phyloP scores from a whole-genome alignment of 768 basidiomycete species.

The Boletus sensibilis region DNA sequence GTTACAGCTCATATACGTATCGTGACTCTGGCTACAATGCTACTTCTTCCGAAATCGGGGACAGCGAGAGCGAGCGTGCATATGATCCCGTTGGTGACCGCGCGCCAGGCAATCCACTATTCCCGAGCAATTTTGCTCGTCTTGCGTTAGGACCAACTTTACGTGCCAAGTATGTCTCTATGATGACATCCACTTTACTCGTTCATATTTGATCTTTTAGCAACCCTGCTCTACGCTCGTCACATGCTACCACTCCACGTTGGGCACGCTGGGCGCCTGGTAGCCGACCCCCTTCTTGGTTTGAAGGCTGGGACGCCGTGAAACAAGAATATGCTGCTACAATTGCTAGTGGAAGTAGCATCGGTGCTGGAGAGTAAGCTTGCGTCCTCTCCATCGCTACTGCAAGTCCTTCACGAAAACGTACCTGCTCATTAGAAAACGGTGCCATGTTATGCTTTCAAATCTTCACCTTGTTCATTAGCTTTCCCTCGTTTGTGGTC shows the following conservation, averaged over 20 bases:
- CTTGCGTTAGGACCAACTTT: conserved; percentile 67
- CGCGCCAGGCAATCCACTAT: conserved; percentile 71
- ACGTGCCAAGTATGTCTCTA: conserved; percentile 45
- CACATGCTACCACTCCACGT: conserved; percentile 11
- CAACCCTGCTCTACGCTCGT: conserved; percentile 26
- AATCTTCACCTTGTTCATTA: not conserved
- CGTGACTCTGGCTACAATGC: conserved; percentile 14
- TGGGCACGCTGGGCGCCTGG: conserved; percentile 30
- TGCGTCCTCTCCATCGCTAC: not conserved
- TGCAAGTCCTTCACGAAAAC: not conserved
- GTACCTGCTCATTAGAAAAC: not conserved
- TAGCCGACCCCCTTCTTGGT: conserved; percentile 38
- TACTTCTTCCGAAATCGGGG: conserved; percentile 25
- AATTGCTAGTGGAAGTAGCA: conserved; percentile 36
- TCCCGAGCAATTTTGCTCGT: conserved; percentile 77
- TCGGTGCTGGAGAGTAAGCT: conserved; percentile 25
- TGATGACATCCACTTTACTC: not conserved
- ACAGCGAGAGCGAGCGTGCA: conserved; percentile 29
- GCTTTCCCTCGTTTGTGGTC: not conserved
- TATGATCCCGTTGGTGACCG: conserved; percentile 62
- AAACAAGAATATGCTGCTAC: conserved; percentile 47
- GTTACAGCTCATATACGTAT: conserved; percentile 13
- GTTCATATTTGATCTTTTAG: conserved; percentile 14
- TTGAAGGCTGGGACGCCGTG: conserved; percentile 39
- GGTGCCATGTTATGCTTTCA: not conserved